Conservation (phyloP, 805 yeast genomes). For the Zygotorulaspora sp. region DNA sequence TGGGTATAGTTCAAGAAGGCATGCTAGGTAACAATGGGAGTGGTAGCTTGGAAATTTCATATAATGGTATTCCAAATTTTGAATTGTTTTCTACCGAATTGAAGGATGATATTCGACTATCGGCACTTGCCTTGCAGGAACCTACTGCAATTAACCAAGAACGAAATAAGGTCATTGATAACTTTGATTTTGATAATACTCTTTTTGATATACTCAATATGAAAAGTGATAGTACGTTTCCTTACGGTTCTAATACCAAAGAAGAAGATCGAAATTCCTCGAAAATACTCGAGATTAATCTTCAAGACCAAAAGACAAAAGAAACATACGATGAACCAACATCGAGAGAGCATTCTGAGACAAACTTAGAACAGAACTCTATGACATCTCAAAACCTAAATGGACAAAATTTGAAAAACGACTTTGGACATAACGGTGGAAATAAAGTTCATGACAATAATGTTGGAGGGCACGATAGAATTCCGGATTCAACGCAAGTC, state of each 20-base stretch:
- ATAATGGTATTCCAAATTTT: constrained; percentile 37
- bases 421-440: constrained; percentile 13
- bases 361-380: constrained; percentile 6
- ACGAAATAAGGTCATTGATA: too few species aligned
- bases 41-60: constrained; percentile 6
- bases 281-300: neutral
- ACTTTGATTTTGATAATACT: too few species aligned
- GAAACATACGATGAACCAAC: constrained; percentile 4
- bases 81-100: constrained; percentile 71
- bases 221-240: constrained; percentile 16
- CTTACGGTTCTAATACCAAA: constrained; percentile 21
- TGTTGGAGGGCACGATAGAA: too few species aligned
- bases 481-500: too few species aligned
- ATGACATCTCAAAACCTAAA: constrained; percentile 1
- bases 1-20: neutral
- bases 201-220: constrained; percentile 2
- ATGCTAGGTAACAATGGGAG: constrained; percentile 2
- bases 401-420: constrained; percentile 5
- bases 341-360: constrained; percentile 6
- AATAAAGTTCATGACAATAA: too few species aligned
- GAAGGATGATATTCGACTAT: constrained; percentile 64
- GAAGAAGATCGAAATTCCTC: neutral
- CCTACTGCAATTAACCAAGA: constrained; percentile 9
- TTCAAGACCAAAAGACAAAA: too few species aligned
- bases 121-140: constrained; percentile 60